Evolutionary conservation across 2,329 filamentous ascomycete species (phyloP).

Genomic region (Penicillium polonicum): DNA sequence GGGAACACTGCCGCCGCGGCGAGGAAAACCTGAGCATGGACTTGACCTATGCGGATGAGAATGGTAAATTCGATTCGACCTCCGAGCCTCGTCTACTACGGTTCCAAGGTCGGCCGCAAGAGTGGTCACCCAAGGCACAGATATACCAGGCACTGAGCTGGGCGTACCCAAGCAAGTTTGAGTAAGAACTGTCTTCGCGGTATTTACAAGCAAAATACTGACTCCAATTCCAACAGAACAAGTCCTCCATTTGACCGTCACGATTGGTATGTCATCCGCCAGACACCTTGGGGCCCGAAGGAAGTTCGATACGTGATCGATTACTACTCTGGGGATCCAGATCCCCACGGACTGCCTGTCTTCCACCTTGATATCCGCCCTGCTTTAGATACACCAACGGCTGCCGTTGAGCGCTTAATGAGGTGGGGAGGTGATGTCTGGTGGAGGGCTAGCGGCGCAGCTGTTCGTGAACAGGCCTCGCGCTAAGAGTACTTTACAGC

Average conservation of each 20-base stretch:
- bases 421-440: slow-evolving; percentile 92
- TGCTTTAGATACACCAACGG: slow-evolving; percentile 75
- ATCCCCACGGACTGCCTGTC: slow-evolving; percentile 83
- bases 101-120: slow-evolving; percentile 85
- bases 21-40: slow-evolving; percentile 64
- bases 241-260: slow-evolving; percentile 93
- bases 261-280: slow-evolving; percentile 89
- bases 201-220: slow-evolving; percentile 8
- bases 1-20: slow-evolving; percentile 70
- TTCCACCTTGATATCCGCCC: slow-evolving; percentile 95
- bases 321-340: slow-evolving; percentile 83
- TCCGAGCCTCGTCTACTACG: slow-evolving; percentile 71
- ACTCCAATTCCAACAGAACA: slow-evolving; percentile 51
- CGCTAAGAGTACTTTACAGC: neutral
- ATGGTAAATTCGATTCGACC: slow-evolving; percentile 30
- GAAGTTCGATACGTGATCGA: slow-evolving; percentile 95
- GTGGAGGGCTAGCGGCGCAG: slow-evolving; percentile 81
- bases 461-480: slow-evolving; percentile 41
- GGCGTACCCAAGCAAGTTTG: slow-evolving; percentile 77
- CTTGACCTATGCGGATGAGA: slow-evolving; percentile 52
- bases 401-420: slow-evolving; percentile 76
- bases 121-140: slow-evolving; percentile 86
- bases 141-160: slow-evolving; percentile 77
- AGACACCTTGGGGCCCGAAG: slow-evolving; percentile 63
- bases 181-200: slow-evolving; percentile 49